Percentiles rank a stretch among this genome's conserved stretches.
Conservation (phyloP, 768 basidiomycete species). For the Pleurotus ostreatus region DNA sequence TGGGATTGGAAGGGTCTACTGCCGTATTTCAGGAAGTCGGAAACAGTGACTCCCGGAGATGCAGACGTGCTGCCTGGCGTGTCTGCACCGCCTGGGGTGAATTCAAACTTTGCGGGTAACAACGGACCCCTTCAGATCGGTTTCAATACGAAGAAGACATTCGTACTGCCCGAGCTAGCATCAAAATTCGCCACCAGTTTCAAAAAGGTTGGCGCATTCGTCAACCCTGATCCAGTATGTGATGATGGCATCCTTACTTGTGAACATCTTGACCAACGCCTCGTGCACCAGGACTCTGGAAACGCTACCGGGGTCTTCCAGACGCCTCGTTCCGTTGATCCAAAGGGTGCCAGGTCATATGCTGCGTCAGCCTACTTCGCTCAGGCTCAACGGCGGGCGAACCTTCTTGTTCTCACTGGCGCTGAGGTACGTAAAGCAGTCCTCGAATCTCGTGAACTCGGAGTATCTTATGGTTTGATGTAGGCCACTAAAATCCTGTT, state of each 20-base stretch:
- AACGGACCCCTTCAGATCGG: no score
- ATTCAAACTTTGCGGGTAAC: no score
- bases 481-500: constrained; percentile 1
- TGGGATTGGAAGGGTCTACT: constrained; percentile 9
- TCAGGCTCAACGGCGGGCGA: constrained; percentile 21
- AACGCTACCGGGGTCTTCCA: constrained; percentile 2
- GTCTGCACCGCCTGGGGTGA: no score
- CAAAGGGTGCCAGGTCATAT: constrained; percentile 21
- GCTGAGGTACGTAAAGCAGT: constrained; percentile 16
- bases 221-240: constrained; percentile 1
- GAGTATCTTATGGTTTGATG: constrained; percentile 5
- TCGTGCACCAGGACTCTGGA: neutral
- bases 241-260: neutral
- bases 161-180: no score
- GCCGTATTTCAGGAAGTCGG: constrained; percentile 9
- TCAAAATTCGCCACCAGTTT: no score
- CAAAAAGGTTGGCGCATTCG: neutral
- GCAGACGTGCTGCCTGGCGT: no score
- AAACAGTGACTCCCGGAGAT: neutral
- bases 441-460: constrained; percentile 20
- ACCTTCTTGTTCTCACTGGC: constrained; percentile 22
- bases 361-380: constrained; percentile 20
- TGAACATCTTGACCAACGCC: neutral
- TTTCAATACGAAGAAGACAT: no score
- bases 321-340: constrained; percentile 17